These are phyloP conservation scores for Ophiostoma pallidulum DNA, from an alignment of 2,329 filamentous ascomycete genomes.

Conservation along the genomic window DNA sequence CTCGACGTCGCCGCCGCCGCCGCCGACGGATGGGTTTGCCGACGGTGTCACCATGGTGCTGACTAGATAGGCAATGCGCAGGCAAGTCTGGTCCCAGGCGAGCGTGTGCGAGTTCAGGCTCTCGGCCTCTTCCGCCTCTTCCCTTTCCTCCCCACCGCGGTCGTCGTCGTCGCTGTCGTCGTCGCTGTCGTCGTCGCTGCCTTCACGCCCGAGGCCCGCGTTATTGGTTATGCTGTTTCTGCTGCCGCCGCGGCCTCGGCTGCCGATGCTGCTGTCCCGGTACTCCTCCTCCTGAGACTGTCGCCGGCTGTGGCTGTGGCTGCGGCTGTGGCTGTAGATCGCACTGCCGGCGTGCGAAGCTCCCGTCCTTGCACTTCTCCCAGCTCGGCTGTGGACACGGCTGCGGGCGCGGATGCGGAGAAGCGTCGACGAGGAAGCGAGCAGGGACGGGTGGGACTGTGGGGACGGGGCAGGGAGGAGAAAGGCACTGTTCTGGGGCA, in stretches of 20 bases:
- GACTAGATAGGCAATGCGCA: conserved; percentile 19
- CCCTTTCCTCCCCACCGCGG: too few relatives aligned
- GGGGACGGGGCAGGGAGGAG: background rate
- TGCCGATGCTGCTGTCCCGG: background rate
- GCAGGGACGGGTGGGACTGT: conserved; percentile 6
- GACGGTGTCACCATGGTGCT: conserved; percentile 15
- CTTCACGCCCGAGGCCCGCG: background rate
- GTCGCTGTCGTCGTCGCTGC: background rate
- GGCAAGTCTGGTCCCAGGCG: conserved; percentile 22
- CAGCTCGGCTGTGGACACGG: too few relatives aligned
- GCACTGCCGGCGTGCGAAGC: background rate
- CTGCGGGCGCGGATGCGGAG: conserved; percentile 1
- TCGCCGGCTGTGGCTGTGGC: background rate
- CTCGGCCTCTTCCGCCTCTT: background rate
- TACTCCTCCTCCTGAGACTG: conserved; percentile 1
- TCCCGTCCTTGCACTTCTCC: background rate
- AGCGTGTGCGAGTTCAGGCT: conserved; percentile 16
- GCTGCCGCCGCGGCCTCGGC: too few relatives aligned
- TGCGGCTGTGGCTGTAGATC: background rate
- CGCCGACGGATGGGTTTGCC: conserved; percentile 1
- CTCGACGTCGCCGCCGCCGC: background rate
- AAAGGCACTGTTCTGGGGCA: background rate
- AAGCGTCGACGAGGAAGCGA: conserved; percentile 5
- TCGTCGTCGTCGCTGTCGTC: background rate
- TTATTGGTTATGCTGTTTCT: too few relatives aligned